phyloP scores from a whole-genome alignment of 2,329 filamentous ascomycete species.

The Xylariaceae sp. region DNA sequence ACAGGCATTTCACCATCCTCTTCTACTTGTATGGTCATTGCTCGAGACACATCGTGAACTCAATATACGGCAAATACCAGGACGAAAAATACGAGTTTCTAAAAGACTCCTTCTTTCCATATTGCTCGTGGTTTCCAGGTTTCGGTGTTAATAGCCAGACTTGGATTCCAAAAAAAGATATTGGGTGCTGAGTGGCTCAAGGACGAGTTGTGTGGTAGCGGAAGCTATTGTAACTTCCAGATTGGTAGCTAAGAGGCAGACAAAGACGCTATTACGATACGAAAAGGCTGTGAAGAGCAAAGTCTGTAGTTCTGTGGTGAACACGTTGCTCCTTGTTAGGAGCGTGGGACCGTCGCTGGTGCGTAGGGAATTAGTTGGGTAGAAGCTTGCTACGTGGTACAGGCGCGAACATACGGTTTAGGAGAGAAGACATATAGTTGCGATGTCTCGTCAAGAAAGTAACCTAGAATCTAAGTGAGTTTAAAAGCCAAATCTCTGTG shows the following conservation, averaged over 20 bases:
- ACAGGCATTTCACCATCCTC: conserved; percentile 24
- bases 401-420: background rate
- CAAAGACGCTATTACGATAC: conserved; percentile 51
- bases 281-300: conserved; percentile 51
- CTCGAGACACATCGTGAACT: conserved; percentile 24
- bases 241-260: conserved; percentile 56
- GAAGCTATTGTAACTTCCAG: conserved; percentile 71
- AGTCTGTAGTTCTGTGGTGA: conserved; percentile 73
- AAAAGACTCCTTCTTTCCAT: conserved; percentile 60
- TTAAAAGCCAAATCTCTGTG: too few relatives aligned
- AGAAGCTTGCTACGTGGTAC: conserved; percentile 14
- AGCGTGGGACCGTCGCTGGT: conserved; percentile 38
- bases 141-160: conserved; percentile 48
- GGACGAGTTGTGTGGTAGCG: conserved; percentile 68
- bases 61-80: conserved; percentile 17
- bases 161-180: conserved; percentile 56
- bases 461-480: too few relatives aligned
- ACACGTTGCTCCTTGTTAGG: conserved; percentile 60
- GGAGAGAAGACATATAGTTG: too few relatives aligned
- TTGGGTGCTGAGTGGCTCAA: conserved; percentile 67
- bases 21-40: conserved; percentile 31
- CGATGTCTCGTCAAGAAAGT: too few relatives aligned
- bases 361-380: conserved; percentile 21
- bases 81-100: conserved; percentile 33
- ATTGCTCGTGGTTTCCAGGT: conserved; percentile 64